Conservation (phyloP, 345 rosid genomes). For the Citrus maxima region DNA sequence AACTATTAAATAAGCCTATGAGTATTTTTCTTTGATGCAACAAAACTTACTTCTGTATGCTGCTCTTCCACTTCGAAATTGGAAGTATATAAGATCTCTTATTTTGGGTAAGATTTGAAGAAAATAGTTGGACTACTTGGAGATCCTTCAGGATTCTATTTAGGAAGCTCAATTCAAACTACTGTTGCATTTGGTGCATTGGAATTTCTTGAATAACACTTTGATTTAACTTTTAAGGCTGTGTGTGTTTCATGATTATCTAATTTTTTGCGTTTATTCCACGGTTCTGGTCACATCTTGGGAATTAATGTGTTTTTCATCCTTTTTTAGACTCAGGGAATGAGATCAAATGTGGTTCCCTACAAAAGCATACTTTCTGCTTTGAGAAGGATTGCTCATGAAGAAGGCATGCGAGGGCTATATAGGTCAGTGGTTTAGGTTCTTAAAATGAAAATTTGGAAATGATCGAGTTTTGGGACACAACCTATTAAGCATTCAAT, state of each 20-base stretch:
- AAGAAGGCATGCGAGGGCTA: constrained; percentile 88
- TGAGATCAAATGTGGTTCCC: constrained; percentile 73
- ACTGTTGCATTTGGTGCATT: neutral
- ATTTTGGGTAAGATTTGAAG: neutral
- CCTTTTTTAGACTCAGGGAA: constrained; percentile 59
- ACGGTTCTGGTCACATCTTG: neutral
- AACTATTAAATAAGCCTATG: neutral
- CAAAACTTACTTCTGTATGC: neutral
- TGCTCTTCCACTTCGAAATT: neutral
- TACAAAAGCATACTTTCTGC: constrained; percentile 76
- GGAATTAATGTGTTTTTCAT: constrained; percentile 16
- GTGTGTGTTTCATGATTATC: neutral
- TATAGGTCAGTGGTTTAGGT: constrained; percentile 61
- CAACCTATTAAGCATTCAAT: neutral
- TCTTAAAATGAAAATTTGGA: neutral
- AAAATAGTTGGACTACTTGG: neutral
- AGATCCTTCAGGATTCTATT: neutral
- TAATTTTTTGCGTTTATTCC: neutral
- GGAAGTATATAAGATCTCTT: neutral
- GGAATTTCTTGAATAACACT: neutral
- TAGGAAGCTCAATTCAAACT: neutral
- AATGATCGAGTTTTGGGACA: neutral
- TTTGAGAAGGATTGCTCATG: constrained; percentile 65
- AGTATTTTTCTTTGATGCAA: neutral
- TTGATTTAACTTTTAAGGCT: neutral